A percentile compares a stretch with the other conserved stretches of the same genome.
Conservation (phyloP, 129 eudicot genomes). For the Pittosporum tobira region DNA sequence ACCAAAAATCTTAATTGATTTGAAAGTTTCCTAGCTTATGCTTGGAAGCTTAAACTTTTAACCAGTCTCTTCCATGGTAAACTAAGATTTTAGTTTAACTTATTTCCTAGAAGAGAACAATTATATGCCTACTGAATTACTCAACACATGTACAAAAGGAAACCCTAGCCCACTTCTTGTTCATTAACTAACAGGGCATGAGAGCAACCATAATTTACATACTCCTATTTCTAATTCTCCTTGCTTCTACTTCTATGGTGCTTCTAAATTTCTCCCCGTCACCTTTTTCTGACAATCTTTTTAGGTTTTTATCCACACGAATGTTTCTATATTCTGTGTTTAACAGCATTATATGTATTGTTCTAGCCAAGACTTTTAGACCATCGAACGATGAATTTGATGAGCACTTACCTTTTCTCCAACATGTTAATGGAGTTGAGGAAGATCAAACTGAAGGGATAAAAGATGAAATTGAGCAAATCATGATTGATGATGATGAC, state of each 20-base stretch:
- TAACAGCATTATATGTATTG: slow-evolving; percentile 4
- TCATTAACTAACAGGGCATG: slow-evolving; percentile 1
- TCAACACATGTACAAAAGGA: slow-evolving; percentile 5
- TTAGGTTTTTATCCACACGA: not conserved
- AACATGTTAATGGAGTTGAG: not conserved
- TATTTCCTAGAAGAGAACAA: not conserved
- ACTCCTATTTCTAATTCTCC: not conserved
- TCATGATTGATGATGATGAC: slow-evolving; percentile 1
- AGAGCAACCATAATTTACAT: not conserved
- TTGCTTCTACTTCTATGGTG: slow-evolving; percentile 2
- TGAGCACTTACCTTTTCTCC: not conserved
- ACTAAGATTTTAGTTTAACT: not conserved
- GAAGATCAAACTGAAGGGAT: not conserved
- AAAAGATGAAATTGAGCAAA: not conserved
- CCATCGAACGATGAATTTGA: slow-evolving; percentile 10
- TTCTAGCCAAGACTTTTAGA: slow-evolving; percentile 9
- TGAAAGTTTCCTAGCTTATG: not conserved
- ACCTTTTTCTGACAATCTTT: not conserved
- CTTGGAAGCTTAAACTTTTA: not conserved
- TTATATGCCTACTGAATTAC: not conserved
- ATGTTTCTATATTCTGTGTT: slow-evolving; percentile 7
- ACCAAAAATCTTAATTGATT: too few species aligned
- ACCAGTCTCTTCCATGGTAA: not conserved
- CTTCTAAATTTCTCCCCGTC: slow-evolving; percentile 5
- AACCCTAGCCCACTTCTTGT: not conserved